phyloP scores from a whole-genome alignment of 441 rosid genomes.

The Croton setiger region DNA sequence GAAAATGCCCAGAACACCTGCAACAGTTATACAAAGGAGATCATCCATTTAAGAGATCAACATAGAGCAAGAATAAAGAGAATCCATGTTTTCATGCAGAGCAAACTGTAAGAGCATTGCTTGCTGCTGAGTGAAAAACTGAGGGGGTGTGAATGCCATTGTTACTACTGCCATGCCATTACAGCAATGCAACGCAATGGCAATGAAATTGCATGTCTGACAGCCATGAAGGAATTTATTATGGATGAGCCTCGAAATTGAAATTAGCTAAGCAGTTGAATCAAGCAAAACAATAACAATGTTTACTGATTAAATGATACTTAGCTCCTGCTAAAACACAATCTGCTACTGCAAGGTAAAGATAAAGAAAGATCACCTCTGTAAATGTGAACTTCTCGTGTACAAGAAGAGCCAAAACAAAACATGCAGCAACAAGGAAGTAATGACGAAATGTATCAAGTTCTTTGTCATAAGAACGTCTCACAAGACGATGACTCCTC shows the following conservation, averaged over 20 bases:
- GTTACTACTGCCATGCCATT: neutral
- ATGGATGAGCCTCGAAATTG: neutral
- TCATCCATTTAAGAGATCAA: neutral
- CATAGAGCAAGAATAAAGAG: neutral
- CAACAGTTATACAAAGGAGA: constrained; percentile 15
- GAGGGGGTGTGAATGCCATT: neutral
- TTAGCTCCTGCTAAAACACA: neutral
- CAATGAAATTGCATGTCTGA: neutral
- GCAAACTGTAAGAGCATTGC: neutral
- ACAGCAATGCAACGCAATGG: neutral
- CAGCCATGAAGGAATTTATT: neutral
- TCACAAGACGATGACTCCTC: constrained; percentile 63
- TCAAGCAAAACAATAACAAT: neutral
- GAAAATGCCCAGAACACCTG: constrained; percentile 93
- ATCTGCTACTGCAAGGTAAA: neutral
- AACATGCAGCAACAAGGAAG: constrained; percentile 49
- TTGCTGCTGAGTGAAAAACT: neutral
- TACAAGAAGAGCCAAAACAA: constrained; percentile 54
- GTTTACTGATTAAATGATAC: neutral
- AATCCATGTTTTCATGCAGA: too few species aligned
- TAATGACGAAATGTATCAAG: constrained; percentile 88
- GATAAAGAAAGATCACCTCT: constrained; percentile 47
- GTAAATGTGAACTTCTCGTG: constrained; percentile 68
- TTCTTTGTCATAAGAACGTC: constrained; percentile 71
- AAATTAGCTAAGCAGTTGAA: neutral